Evolutionary conservation across 1,284 basidiomycete species (phyloP).

Genomic region (Trichosporon sp.): DNA sequence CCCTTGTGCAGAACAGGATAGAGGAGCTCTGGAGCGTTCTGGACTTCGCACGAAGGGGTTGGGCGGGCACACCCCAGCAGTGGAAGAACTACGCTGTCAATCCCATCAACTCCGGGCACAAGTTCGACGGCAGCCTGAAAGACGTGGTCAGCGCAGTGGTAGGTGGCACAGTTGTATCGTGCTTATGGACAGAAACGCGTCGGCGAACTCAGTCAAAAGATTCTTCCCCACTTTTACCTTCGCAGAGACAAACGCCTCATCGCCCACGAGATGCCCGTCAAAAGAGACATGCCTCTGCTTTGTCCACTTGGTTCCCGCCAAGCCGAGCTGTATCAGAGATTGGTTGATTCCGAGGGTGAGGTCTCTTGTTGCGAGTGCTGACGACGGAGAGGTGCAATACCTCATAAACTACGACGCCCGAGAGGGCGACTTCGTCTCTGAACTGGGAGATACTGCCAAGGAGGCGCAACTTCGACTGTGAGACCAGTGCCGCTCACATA

Average conservation of each 20-base stretch:
- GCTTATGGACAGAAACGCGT: conserved; percentile 11
- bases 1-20: conserved; percentile 51
- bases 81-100: conserved; percentile 45
- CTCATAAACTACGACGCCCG: conserved; percentile 43
- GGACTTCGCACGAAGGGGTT: conserved; percentile 47
- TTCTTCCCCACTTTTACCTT: conserved; percentile 53
- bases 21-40: conserved; percentile 54
- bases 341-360: conserved; percentile 45
- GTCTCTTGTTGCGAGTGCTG: not conserved
- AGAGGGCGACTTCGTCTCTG: not conserved
- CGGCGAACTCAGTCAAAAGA: conserved; percentile 33
- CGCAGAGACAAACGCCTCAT: conserved; percentile 52
- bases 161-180: not conserved
- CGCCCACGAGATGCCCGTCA: conserved; percentile 50
- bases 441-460: conserved; percentile 26
- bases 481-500: conserved; percentile 2
- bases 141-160: conserved; percentile 45
- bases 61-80: conserved; percentile 44
- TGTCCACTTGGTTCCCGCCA: conserved; percentile 52
- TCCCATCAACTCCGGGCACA: conserved; percentile 49
- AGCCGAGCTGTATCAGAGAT: conserved; percentile 46
- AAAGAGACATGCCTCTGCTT: conserved; percentile 53
- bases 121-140: conserved; percentile 43
- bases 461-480: conserved; percentile 38
- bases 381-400: conserved; percentile 43